phyloP scores from a whole-genome alignment of 441 rosid genomes.

The Omphalea diandra region DNA sequence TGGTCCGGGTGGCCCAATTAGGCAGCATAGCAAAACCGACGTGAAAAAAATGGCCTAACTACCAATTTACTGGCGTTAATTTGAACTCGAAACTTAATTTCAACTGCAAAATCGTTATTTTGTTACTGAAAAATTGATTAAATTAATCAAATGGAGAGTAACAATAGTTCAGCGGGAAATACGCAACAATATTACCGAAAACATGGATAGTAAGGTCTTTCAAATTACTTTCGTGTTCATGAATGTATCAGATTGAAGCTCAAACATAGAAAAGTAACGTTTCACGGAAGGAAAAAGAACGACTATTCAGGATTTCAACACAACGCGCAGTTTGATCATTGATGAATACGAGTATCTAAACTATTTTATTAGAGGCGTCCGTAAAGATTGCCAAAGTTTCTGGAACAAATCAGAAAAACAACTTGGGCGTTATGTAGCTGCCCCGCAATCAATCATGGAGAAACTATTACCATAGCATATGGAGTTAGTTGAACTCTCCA shows the following conservation, averaged over 20 bases:
- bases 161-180: too few relatives aligned
- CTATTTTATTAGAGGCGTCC: not conserved
- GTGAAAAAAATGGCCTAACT: not conserved
- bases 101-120: too few relatives aligned
- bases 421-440: not conserved
- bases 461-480: not conserved
- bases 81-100: not conserved
- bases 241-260: too few relatives aligned
- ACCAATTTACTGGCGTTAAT: not conserved
- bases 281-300: not conserved
- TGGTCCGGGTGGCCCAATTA: not conserved
- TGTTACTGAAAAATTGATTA: too few relatives aligned
- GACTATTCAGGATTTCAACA: too few relatives aligned
- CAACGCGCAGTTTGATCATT: not conserved
- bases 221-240: too few relatives aligned
- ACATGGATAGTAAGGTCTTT: too few relatives aligned
- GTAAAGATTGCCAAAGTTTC: not conserved
- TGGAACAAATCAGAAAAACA: not conserved
- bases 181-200: too few relatives aligned
- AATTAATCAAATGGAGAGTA: too few relatives aligned
- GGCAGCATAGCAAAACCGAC: slow-evolving; percentile 4
- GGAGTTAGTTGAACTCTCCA: not conserved
- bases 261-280: too few relatives aligned
- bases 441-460: not conserved
- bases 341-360: slow-evolving; percentile 5